phyloP scores from a whole-genome alignment of 805 yeast species.

The Candida sithepensis region DNA sequence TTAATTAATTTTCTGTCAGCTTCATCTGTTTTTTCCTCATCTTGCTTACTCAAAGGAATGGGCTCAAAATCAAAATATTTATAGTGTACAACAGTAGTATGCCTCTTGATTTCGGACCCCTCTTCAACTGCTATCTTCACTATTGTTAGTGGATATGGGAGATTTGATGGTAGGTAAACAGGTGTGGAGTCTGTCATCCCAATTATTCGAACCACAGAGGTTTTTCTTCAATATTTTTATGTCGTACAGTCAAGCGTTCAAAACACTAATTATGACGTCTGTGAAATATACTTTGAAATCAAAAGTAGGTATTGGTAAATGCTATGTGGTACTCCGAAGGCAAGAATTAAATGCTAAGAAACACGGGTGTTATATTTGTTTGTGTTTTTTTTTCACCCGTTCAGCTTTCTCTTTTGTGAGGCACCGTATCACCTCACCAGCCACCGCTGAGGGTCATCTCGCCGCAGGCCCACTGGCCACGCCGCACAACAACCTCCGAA shows the following conservation, averaged over 20 bases:
- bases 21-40: constrained; percentile 32
- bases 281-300: not conserved
- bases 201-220: not conserved
- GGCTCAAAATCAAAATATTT: constrained; percentile 66
- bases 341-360: too few relatives aligned
- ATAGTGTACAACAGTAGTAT: constrained; percentile 54
- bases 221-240: not conserved
- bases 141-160: constrained; percentile 67
- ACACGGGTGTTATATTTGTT: not conserved
- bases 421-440: too few relatives aligned
- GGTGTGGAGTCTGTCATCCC: constrained; percentile 37
- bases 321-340: too few relatives aligned
- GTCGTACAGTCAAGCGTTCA: not conserved
- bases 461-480: too few relatives aligned
- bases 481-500: too few relatives aligned
- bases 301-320: too few relatives aligned
- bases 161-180: constrained; percentile 54
- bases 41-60: constrained; percentile 44
- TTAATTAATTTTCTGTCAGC: constrained; percentile 40
- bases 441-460: too few relatives aligned
- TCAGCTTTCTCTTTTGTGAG: too few relatives aligned
- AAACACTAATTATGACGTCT: not conserved
- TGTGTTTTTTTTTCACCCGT: not conserved
- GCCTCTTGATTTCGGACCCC: constrained; percentile 48
- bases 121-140: constrained; percentile 42